Percentiles rank a stretch among this genome's conserved stretches.
Evolutionary conservation across 2,329 filamentous ascomycete species (phyloP).

Genomic region (Penicillium sp.): DNA sequence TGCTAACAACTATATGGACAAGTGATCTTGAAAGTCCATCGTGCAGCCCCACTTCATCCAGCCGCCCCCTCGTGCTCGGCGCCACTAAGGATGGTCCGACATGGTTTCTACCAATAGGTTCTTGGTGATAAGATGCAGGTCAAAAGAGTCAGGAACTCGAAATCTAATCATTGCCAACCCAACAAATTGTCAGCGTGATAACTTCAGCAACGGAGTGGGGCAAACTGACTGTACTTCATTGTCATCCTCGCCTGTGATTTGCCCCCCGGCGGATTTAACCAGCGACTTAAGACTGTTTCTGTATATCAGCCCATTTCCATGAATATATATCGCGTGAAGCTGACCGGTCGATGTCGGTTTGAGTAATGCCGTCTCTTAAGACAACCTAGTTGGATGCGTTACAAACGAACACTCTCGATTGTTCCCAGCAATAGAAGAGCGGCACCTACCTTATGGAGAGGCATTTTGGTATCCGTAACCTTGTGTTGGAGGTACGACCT

Average conservation of each 20-base stretch:
- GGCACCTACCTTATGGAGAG: slow-evolving; percentile 9
- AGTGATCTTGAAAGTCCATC: background rate
- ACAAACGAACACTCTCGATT: background rate
- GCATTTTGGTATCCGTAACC: background rate
- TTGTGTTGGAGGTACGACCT: no score
- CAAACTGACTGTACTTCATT: slow-evolving; percentile 23
- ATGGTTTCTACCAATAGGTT: slow-evolving; percentile 24
- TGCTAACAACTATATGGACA: background rate
- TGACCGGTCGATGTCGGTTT: slow-evolving; percentile 26
- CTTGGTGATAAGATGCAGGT: slow-evolving; percentile 26
- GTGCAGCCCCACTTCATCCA: background rate
- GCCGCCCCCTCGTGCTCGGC: background rate
- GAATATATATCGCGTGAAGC: background rate
- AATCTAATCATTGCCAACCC: background rate
- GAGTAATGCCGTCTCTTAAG: slow-evolving; percentile 17
- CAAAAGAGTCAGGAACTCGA: slow-evolving; percentile 22
- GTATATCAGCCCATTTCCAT: background rate
- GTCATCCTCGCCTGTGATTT: slow-evolving; percentile 15
- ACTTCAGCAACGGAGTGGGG: background rate
- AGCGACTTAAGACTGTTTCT: slow-evolving; percentile 20
- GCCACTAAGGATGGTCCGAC: slow-evolving; percentile 25
- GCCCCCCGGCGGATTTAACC: slow-evolving; percentile 23
- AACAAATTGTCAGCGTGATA: background rate
- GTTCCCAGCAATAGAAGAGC: background rate
- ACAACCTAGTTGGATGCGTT: slow-evolving; percentile 10